Conservation (phyloP, 2,329 filamentous ascomycete genomes). For the Nemania sp. region DNA sequence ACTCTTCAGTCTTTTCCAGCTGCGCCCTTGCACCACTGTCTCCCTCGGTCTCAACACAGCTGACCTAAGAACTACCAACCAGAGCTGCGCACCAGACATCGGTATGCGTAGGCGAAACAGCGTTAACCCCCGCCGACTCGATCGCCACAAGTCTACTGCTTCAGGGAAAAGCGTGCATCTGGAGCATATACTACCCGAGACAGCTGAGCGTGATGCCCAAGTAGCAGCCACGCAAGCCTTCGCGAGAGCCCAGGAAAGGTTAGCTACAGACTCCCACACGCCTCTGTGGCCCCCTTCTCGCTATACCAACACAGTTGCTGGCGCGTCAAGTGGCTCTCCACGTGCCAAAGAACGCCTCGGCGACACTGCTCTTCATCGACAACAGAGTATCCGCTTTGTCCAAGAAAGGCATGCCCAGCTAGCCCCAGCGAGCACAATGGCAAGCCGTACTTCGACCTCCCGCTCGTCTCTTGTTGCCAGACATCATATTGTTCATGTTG, state of each 20-base stretch:
- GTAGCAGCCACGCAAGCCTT: slow-evolving; percentile 67
- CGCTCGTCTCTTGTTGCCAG: slow-evolving; percentile 5
- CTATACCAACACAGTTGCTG: slow-evolving; percentile 22
- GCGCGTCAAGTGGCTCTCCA: slow-evolving; percentile 21
- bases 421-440: slow-evolving; percentile 3
- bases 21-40: not conserved
- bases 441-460: slow-evolving; percentile 6
- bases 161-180: slow-evolving; percentile 53
- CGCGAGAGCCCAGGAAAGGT: slow-evolving; percentile 52
- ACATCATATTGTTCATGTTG: slow-evolving; percentile 1
- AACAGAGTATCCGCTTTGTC: slow-evolving; percentile 62
- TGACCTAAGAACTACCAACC: not conserved
- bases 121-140: slow-evolving; percentile 50
- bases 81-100: not conserved
- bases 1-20: no score
- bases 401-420: slow-evolving; percentile 20
- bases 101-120: slow-evolving; percentile 57
- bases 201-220: slow-evolving; percentile 63
- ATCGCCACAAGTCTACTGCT: slow-evolving; percentile 59
- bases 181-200: slow-evolving; percentile 53
- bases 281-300: slow-evolving; percentile 42
- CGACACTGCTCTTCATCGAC: slow-evolving; percentile 44
- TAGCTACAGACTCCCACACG: slow-evolving; percentile 39
- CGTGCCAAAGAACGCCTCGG: slow-evolving; percentile 27
- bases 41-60: not conserved